Conservation (phyloP, 495 filamentous ascomycete genomes). For the Jackrogersella multiformis region DNA sequence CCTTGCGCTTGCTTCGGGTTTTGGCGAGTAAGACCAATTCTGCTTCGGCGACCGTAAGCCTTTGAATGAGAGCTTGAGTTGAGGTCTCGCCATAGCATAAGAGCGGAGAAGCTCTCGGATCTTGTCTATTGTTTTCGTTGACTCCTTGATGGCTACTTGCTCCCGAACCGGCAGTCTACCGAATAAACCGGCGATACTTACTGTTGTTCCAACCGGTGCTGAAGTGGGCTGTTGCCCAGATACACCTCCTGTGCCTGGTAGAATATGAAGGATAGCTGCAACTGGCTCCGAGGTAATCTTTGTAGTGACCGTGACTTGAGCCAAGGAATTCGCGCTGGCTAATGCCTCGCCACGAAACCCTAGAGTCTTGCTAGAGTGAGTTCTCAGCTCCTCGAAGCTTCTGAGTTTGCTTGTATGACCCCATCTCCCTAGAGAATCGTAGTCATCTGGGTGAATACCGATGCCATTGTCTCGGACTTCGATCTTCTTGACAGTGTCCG, state of each 20-base stretch:
- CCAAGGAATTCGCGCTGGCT: slow-evolving; percentile 78
- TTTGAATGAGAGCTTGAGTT: slow-evolving; percentile 70
- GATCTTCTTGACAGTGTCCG: slow-evolving; percentile 81
- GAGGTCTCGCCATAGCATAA: slow-evolving; percentile 78
- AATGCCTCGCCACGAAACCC: slow-evolving; percentile 92
- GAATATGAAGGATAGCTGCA: slow-evolving; percentile 56
- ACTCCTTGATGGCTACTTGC: slow-evolving; percentile 69
- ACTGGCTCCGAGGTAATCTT: slow-evolving; percentile 74
- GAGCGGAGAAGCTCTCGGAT: slow-evolving; percentile 75
- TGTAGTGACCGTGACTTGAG: slow-evolving; percentile 72
- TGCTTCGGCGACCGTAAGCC: slow-evolving; percentile 70
- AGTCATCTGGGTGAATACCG: slow-evolving; percentile 79
- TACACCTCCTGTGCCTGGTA: slow-evolving; percentile 50
- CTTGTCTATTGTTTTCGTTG: slow-evolving; percentile 67
- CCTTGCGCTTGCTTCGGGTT: slow-evolving; percentile 58
- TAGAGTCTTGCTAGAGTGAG: slow-evolving; percentile 70
- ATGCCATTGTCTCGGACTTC: slow-evolving; percentile 91
- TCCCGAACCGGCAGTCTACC: slow-evolving; percentile 76
- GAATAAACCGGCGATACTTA: slow-evolving; percentile 74
- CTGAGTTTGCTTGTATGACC: slow-evolving; percentile 89
- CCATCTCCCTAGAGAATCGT: slow-evolving; percentile 70
- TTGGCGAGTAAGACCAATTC: slow-evolving; percentile 78
- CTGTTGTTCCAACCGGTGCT: slow-evolving; percentile 81
- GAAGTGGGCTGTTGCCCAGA: slow-evolving; percentile 58
- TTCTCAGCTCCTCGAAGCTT: slow-evolving; percentile 73